Percentiles rank a stretch among this genome's conserved stretches.
Evolutionary conservation across 257 asterid genomes (phyloP).

Genomic region (Ajuga chamaepitys): DNA sequence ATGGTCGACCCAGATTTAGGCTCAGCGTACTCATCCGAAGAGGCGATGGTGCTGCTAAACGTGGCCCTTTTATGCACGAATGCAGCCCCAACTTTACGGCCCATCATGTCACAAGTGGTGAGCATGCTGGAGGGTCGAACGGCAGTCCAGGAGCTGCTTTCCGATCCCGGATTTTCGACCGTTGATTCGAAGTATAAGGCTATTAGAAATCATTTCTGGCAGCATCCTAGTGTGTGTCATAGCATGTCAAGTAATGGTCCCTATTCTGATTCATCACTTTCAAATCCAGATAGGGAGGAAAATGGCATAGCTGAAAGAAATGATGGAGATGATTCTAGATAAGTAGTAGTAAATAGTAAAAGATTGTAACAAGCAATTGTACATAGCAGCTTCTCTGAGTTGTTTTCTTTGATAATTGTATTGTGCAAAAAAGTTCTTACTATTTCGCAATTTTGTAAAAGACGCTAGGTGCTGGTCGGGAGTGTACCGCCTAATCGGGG

Average conservation of each 20-base stretch:
- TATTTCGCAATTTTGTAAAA: not conserved
- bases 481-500: too few relatives aligned
- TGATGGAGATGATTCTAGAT: constrained; percentile 2
- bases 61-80: constrained; percentile 82
- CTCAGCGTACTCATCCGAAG: constrained; percentile 51
- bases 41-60: constrained; percentile 56
- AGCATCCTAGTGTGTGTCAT: constrained; percentile 41
- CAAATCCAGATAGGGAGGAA: constrained; percentile 32
- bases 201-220: constrained; percentile 84
- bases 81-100: constrained; percentile 81
- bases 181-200: constrained; percentile 46
- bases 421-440: not conserved
- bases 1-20: constrained; percentile 76
- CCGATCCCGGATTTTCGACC: constrained; percentile 68
- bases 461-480: too few relatives aligned
- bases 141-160: constrained; percentile 61
- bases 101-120: constrained; percentile 81
- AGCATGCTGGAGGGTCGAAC: constrained; percentile 94
- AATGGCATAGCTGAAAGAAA: constrained; percentile 21
- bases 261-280: constrained; percentile 38
- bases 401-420: not conserved
- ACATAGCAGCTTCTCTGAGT: not conserved
- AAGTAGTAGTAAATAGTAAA: not conserved
- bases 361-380: constrained; percentile 18
- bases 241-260: constrained; percentile 53